These are phyloP conservation scores for Boletus rubropictus DNA, from an alignment of 768 basidiomycete genomes.

Conservation along the genomic window DNA sequence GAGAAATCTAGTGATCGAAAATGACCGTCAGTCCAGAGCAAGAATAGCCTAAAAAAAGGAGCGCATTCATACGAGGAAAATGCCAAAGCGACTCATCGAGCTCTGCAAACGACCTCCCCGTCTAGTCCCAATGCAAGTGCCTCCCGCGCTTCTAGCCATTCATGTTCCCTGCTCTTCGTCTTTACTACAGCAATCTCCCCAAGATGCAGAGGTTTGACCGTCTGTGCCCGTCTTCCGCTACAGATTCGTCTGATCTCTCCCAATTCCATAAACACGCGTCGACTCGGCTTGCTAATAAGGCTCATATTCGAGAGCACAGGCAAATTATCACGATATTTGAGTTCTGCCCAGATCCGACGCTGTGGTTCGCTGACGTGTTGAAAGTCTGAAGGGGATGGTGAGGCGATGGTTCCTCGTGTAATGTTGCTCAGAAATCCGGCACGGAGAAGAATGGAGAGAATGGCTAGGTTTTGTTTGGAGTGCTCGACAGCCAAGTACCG, in stretches of 20 bases:
- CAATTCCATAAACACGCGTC: slow-evolving; percentile 67
- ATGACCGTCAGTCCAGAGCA: slow-evolving; percentile 1
- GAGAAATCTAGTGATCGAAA: not conserved
- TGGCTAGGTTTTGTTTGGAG: slow-evolving; percentile 84
- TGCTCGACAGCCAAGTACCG: slow-evolving; percentile 71
- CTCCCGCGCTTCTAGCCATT: slow-evolving; percentile 92
- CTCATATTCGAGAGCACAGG: slow-evolving; percentile 78
- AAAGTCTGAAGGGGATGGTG: slow-evolving; percentile 64
- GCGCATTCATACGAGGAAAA: not conserved
- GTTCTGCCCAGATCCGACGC: slow-evolving; percentile 84
- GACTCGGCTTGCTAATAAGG: slow-evolving; percentile 79
- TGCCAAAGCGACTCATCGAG: slow-evolving; percentile 36
- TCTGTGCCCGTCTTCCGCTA: slow-evolving; percentile 75
- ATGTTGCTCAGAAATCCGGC: slow-evolving; percentile 82
- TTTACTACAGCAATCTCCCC: slow-evolving; percentile 89
- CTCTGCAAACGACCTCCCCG: slow-evolving; percentile 87
- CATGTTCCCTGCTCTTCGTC: slow-evolving; percentile 63
- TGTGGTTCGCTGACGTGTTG: slow-evolving; percentile 52
- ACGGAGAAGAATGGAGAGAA: slow-evolving; percentile 87
- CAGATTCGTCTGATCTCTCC: slow-evolving; percentile 74
- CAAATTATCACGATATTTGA: slow-evolving; percentile 89
- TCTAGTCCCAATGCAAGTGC: slow-evolving; percentile 70
- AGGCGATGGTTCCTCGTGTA: slow-evolving; percentile 67
- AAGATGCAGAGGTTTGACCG: slow-evolving; percentile 78
- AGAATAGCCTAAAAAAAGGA: not conserved